These are phyloP conservation scores for Ceratocystis albifundus DNA, from an alignment of 2,329 filamentous ascomycete genomes.

Conservation along the genomic window DNA sequence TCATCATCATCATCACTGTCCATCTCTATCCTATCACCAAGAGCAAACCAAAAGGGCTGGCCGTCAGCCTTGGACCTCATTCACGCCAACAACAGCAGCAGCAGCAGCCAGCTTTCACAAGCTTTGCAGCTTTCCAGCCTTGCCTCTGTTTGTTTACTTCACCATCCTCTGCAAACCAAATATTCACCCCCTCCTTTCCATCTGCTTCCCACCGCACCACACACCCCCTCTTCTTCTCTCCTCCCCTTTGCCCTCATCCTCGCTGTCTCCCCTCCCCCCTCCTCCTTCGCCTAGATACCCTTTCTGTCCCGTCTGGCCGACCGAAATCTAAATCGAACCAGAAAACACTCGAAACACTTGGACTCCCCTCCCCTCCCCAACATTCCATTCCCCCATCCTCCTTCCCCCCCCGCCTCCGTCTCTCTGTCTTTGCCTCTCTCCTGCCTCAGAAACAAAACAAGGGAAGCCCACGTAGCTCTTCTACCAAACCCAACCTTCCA, in stretches of 20 bases:
- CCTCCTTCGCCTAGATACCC: neutral
- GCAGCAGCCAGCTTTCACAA: neutral
- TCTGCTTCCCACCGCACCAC: neutral
- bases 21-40: neutral
- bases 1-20: too few species aligned
- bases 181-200: conserved; percentile 1
- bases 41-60: neutral
- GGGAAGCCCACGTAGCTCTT: neutral
- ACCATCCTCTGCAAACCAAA: neutral
- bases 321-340: neutral
- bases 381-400: neutral
- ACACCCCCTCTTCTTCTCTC: neutral
- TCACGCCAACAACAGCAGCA: neutral
- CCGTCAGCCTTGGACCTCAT: neutral
- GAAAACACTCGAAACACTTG: conserved; percentile 4
- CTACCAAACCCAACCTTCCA: neutral
- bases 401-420: neutral
- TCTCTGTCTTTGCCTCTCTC: neutral
- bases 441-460: conserved; percentile 6
- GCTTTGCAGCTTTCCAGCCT: neutral
- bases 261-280: neutral
- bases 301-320: neutral
- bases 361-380: neutral
- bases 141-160: conserved; percentile 9
- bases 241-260: neutral